phyloP scores from a whole-genome alignment of 192 early-diverging fungal genomes.

The Linnemannia schmuckeri region DNA sequence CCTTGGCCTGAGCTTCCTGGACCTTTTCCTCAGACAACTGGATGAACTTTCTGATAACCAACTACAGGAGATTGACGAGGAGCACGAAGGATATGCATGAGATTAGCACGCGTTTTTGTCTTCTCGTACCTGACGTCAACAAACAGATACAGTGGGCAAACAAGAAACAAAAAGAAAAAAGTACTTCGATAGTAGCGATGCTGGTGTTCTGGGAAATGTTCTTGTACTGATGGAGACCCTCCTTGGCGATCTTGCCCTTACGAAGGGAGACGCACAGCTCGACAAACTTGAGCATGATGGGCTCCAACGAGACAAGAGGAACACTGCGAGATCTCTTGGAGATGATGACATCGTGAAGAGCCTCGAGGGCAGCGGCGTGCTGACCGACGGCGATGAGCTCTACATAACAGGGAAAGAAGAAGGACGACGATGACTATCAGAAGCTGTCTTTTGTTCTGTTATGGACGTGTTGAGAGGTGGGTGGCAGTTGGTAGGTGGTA shows the following conservation, averaged over 20 bases:
- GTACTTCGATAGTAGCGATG: constrained; percentile 89
- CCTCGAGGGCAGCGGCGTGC: constrained; percentile 83
- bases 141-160: not conserved
- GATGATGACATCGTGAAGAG: constrained; percentile 93
- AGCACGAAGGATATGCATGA: not conserved
- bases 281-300: constrained; percentile 94
- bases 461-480: not conserved
- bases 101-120: constrained; percentile 7
- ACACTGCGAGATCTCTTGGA: constrained; percentile 89
- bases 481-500: not conserved
- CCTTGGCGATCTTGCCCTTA: constrained; percentile 93
- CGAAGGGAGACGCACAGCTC: constrained; percentile 90
- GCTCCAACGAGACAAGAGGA: constrained; percentile 86
- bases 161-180: not conserved
- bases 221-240: constrained; percentile 97
- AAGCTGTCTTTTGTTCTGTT: not conserved
- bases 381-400: constrained; percentile 90
- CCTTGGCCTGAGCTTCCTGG: constrained; percentile 90
- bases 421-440: not conserved
- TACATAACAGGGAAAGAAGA: constrained; percentile 29
- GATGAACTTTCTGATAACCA: constrained; percentile 89
- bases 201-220: constrained; percentile 98
- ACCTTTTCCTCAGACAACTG: constrained; percentile 90
- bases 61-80: constrained; percentile 53
- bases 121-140: not conserved